Base-by-base conservation (phyloP, 1,284 basidiomycete species). In the Ganoderma resinaceum region DNA sequence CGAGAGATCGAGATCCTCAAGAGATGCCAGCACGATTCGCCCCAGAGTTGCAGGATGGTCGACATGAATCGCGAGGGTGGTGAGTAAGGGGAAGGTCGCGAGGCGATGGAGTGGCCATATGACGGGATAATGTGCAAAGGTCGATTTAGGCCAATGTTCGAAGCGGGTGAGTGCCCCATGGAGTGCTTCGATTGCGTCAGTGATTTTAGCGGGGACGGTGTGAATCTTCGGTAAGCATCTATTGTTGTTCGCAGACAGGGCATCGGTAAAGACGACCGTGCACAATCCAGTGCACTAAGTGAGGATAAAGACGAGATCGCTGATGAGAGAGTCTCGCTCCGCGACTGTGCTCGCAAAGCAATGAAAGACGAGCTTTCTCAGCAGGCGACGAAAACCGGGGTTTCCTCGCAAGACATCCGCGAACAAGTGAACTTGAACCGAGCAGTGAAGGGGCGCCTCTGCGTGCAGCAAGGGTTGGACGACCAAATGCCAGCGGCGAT, bases 1-100 rank as follows among this genome's bases (percentile, higher is more conserved):
- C 3, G 65, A 70, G 33, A 70, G 63, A 31, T 70, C 60, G n/a
- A 70, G 65, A 37, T 66, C 65, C n/a, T 66, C 62, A n/a, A 70
- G 63, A 7, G 29, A 20, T 1, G 65, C 40, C 0, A 67, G 59
- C 8, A 16, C 43, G 42, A 70, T 20, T 33, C 31, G 33, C 53
- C 65, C 59, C 20, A 58, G 29, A 4, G 60, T 46, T 3, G 62
- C 62, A n/a, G 49, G 59, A 29, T 70, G 65, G 35, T 70, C 60
- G 57, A 70, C 29, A 53, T 70, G 66, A 52, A 70, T 70, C 11
- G 63, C 37, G 20, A 70, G 68, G 26, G 40, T 23, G 26, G 43
- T 43, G 37, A 70, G 60, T 20, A 37, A 52, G 7, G 62, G 23
- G 14, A 37, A 40, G 38, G 65, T n/a, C 33, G 66, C 46, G 53